Conservation (phyloP, 768 basidiomycete genomes). For the Pleurotus tuber-regium region DNA sequence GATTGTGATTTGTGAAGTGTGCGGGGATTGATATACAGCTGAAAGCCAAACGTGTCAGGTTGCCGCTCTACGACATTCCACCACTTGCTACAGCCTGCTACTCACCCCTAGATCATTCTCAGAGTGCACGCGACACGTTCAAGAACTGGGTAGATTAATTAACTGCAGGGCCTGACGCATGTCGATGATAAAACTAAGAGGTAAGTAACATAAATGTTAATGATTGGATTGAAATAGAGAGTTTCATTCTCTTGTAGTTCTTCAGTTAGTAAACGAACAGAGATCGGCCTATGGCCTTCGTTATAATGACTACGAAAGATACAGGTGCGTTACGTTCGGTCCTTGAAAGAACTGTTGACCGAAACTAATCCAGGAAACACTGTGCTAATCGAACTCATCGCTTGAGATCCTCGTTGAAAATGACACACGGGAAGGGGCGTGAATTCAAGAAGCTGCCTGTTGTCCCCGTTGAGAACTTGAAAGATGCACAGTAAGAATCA, state of each 20-base stretch:
- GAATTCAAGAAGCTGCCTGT: slow-evolving; percentile 85
- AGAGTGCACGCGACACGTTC: too few species aligned
- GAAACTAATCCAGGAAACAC: slow-evolving; percentile 60
- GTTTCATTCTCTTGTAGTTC: not conserved
- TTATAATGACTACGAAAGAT: slow-evolving; percentile 84
- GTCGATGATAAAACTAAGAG: slow-evolving; percentile 6
- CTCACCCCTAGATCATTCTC: not conserved
- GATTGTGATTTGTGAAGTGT: too few species aligned
- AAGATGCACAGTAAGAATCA: slow-evolving; percentile 77
- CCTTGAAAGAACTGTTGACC: not conserved
- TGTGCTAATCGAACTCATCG: slow-evolving; percentile 90
- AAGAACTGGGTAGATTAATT: not conserved
- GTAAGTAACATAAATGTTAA: not conserved
- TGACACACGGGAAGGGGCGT: slow-evolving; percentile 85
- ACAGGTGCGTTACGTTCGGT: slow-evolving; percentile 50
- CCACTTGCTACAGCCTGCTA: not conserved
- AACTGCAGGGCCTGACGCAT: not conserved
- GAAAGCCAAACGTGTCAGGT: not conserved
- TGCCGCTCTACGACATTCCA: slow-evolving; percentile 6
- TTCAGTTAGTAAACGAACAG: slow-evolving; percentile 79
- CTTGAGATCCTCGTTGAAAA: slow-evolving; percentile 77
- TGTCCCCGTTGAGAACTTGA: slow-evolving; percentile 64
- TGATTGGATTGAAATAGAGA: not conserved
- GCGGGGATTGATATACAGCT: not conserved
- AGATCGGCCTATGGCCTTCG: slow-evolving; percentile 88